Percentiles rank a stretch among this genome's conserved stretches.
Evolutionary conservation across 2,329 filamentous ascomycete species (phyloP).

Genomic region (Stachybotrys chlorohalonatus): DNA sequence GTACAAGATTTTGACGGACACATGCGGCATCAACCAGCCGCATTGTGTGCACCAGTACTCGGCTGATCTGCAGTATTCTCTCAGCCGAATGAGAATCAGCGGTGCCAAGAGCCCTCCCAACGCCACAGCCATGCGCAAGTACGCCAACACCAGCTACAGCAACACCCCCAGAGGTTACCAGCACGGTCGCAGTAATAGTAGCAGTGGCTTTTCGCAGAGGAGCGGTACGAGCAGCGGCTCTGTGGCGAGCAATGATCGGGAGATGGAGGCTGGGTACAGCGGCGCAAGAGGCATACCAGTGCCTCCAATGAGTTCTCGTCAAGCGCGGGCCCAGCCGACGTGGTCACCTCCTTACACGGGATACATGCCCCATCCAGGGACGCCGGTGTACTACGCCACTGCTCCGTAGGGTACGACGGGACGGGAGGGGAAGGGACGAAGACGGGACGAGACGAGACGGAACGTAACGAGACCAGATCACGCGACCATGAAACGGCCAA

Average conservation of each 20-base stretch:
- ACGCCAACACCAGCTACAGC: constrained; percentile 18
- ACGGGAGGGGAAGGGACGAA: too few species aligned
- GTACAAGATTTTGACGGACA: constrained; percentile 41
- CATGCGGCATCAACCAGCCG: constrained; percentile 37
- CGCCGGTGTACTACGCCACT: background rate
- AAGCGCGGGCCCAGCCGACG: background rate
- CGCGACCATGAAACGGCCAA: background rate
- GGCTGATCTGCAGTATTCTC: constrained; percentile 18
- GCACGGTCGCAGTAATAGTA: constrained; percentile 22
- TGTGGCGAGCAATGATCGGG: constrained; percentile 16
- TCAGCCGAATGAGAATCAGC: constrained; percentile 12
- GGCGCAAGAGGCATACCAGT: constrained; percentile 3
- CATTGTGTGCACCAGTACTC: constrained; percentile 45
- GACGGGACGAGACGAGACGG: too few species aligned
- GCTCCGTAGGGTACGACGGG: background rate
- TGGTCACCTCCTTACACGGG: background rate
- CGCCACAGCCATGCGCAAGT: background rate
- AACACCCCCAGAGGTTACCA: constrained; percentile 13
- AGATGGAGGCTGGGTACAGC: constrained; percentile 11
- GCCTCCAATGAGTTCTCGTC: background rate
- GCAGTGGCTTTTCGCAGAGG: constrained; percentile 24
- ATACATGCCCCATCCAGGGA: background rate
- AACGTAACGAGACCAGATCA: background rate
- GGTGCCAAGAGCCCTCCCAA: background rate
- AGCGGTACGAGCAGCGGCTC: constrained; percentile 19